These are phyloP conservation scores for Ceratobasidium sp. DNA, from an alignment of 1,284 basidiomycete species.

Conservation along the genomic window DNA sequence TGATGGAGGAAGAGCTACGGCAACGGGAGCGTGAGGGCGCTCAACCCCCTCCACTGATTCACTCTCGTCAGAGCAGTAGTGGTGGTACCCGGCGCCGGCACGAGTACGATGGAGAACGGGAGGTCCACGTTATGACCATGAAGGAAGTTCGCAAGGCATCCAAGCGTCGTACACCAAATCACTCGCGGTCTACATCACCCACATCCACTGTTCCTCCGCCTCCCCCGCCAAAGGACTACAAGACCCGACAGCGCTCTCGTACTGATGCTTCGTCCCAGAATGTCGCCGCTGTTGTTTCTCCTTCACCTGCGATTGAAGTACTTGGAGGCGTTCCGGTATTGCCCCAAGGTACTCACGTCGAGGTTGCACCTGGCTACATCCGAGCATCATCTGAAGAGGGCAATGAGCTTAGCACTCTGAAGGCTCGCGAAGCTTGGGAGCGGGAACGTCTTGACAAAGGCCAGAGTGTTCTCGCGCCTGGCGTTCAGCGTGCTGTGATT, in stretches of 20 bases:
- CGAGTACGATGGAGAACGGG: conserved; percentile 30
- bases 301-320: conserved; percentile 22
- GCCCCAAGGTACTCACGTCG: conserved; percentile 35
- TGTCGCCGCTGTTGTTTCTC: background rate
- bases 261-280: background rate
- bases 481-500: conserved; percentile 32
- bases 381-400: conserved; percentile 36
- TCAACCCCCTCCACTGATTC: conserved; percentile 12
- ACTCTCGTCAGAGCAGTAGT: background rate
- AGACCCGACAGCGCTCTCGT: conserved; percentile 27
- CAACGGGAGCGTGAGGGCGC: conserved; percentile 10
- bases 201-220: conserved; percentile 29
- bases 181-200: conserved; percentile 27
- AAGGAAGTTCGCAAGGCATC: conserved; percentile 28
- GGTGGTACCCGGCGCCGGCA: conserved; percentile 7
- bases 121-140: conserved; percentile 16
- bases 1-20: background rate
- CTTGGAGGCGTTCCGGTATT: conserved; percentile 27
- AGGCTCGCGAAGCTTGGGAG: conserved; percentile 45
- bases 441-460: conserved; percentile 39
- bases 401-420: conserved; percentile 45
- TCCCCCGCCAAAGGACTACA: conserved; percentile 27
- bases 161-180: conserved; percentile 10
- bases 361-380: conserved; percentile 5
- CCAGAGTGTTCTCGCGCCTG: conserved; percentile 37